Conservation (phyloP, 2,329 filamentous ascomycete species). For the Fonsecaea pugnacius region DNA sequence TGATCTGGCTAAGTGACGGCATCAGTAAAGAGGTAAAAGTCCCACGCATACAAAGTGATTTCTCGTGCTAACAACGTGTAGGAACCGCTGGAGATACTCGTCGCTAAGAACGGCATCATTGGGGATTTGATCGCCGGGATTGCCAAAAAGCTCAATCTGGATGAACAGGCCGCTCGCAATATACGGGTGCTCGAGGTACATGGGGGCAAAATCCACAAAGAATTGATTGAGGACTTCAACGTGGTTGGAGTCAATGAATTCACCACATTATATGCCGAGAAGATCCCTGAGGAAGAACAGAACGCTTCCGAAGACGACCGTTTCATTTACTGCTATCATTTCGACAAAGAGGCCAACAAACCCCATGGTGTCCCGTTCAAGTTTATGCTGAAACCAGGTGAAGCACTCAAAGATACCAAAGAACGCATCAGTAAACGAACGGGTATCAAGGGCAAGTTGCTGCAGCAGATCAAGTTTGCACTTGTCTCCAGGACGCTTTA, state of each 20-base stretch:
- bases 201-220: conserved; percentile 80
- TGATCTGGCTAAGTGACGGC: conserved; percentile 85
- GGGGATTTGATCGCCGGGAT: conserved; percentile 76
- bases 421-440: conserved; percentile 91
- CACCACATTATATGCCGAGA: conserved; percentile 77
- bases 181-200: conserved; percentile 84
- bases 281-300: conserved; percentile 71
- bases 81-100: conserved; percentile 80
- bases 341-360: conserved; percentile 84
- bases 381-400: conserved; percentile 81
- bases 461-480: conserved; percentile 98
- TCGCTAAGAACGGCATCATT: conserved; percentile 82
- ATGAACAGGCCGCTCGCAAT: conserved; percentile 73
- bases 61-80: conserved; percentile 42
- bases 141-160: conserved; percentile 77
- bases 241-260: conserved; percentile 89
- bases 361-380: conserved; percentile 88
- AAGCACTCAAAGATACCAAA: conserved; percentile 88
- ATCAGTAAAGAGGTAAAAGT: conserved; percentile 79
- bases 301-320: conserved; percentile 67
- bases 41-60: background rate
- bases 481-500: conserved; percentile 72
- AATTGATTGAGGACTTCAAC: conserved; percentile 69
- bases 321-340: conserved; percentile 83
- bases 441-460: conserved; percentile 94